Evolutionary conservation across 768 basidiomycete species (phyloP), one percentile per base, ranked within the genome.

Genomic region (Lepiota venenata): DNA sequence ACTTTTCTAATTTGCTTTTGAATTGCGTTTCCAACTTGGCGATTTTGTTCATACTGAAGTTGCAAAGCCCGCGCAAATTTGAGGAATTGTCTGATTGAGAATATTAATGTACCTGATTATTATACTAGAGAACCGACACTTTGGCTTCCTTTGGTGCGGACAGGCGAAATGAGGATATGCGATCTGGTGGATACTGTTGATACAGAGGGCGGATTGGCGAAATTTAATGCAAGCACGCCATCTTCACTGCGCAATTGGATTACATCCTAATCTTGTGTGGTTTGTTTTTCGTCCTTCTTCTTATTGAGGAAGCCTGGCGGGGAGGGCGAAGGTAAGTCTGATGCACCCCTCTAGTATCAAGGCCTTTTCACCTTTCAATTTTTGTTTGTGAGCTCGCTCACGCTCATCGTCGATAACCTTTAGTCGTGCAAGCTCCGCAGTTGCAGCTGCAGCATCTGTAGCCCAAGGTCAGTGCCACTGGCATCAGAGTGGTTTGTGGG

Each of bases 351-450:
- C 29, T 41, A 25, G 25, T n/a, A 32, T 40, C 20, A 55, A 22
- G 8, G 16, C 36, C 21, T 10, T 60, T 16, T 40, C 56, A 87
- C 91, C 91, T 74, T 85, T 87, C 65, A 92, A 71, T 66, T 87
- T 92, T 64, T 85, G 74, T 56, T 84, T 85, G 58, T 84, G 78
- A 0, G 65, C 78, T 58, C 71, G 80, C 58, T 88, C 85, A 42
- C 82, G 79, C 64, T 85, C 85, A 58, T 84, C 80, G 52, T 93
- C 90, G 35, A 77, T 77, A 2, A 65, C 76, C 14, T 78, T 78
- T 42, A 90, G 74, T 41, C 87, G 73, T 11, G 72, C 65, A 29
- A 92, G 69, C 64, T 93, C 91, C 10, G 78, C 77, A n/a, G 83
- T 82, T 40, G 82, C 84, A 43, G 74, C 65, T 0, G 79, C 61